Base-by-base conservation (phyloP, 192 early-diverging fungal genomes). In the Backusella australiensis region DNA sequence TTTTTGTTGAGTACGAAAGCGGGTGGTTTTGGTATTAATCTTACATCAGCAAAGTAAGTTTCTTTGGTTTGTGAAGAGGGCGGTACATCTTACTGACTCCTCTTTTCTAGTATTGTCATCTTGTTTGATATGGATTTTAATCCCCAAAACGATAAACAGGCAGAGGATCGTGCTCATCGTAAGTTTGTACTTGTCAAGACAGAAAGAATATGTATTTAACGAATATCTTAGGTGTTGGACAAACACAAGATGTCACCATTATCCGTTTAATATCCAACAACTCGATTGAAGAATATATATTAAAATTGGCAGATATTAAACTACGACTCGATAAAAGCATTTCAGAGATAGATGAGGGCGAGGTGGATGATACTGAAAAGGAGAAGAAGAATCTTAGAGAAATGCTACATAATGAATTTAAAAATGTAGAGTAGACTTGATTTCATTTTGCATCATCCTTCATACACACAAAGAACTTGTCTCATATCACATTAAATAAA, bases 91-190 rank as follows among this genome's bases (percentile, higher is more conserved):
- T 34, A 38, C 4, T 66, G 7, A 39, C 11, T 72, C 4, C 4
- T 7, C 29, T 35, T 73, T 34, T 69, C 0, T 72, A 81, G 80
- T 71, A 87, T 92, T 5, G 94, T 95, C 6, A 89, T 94, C n/a
- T 85, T 93, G 65, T 91, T 87, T 73, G 91, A 92, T 39, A 44
- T 92, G 66, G 96, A 96, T 26, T 95, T 93, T 76, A 98, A 98
- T 69, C 96, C 96, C 1, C 95, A 96, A 17, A 91, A 93, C 65
- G 94, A 93, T 70, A 84, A 85, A 26, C 93, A 95, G 78, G 96
- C 96, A 0, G 93, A 95, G 80, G 95, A 96, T 73, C 89, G 96
- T 4, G 95, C 95, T 1, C 92, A 94, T 82, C 91, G 92, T 83
- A 86, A 80, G 80, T 17, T 21, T 69, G 15, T 66, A 32, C 15